Evolutionary conservation across 345 rosid species (phyloP), one percentile per base, ranked within the genome.

Genomic region (Anacardium occidentale): DNA sequence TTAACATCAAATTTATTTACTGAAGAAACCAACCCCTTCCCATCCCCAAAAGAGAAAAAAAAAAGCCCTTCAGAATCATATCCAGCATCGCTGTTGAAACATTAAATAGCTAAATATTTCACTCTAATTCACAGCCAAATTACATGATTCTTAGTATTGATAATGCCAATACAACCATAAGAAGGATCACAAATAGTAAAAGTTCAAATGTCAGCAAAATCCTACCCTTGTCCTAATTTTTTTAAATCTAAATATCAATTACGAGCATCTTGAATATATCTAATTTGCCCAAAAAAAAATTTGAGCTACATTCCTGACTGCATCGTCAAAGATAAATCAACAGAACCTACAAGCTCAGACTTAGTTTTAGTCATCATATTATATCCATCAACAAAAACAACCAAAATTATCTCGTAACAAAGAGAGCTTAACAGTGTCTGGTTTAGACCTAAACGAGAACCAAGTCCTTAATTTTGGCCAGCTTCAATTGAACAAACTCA

Each of bases 311-410:
- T 37, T 40, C 61, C 34, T 11, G 3, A 25, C 9, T 17, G 3
- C 13, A 37, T 21, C 32, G 37, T 54, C 34, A 32, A 40, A 52
- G n/a, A 20, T 20, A 52, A 53, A 53, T 26, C 7, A 54, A 13
- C 62, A 21, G 29, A 54, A 54, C 29, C 37, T 40, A 15, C 29
- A 4, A 54, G 52, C 60, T 67, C 71, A 68, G 21, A 21, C 62
- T 7, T 34, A 14, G 52, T 37, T 54, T 18, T 21, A 8, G 24
- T 20, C 6, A 68, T 37, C 60, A 14, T 37, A 68, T n/a, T 24
- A 24, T 24, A 47, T 34, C 34, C 24, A 64, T 50, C 29, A 63
- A 42, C 29, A 42, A 47, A 8, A 34, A 47, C 21, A 17, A 5
- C 68, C 21, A 7, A 7, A 20, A 64, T 50, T 24, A 42, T 20